phyloP scores from a whole-genome alignment of 768 basidiomycete species.

The Amanita fuliginea region DNA sequence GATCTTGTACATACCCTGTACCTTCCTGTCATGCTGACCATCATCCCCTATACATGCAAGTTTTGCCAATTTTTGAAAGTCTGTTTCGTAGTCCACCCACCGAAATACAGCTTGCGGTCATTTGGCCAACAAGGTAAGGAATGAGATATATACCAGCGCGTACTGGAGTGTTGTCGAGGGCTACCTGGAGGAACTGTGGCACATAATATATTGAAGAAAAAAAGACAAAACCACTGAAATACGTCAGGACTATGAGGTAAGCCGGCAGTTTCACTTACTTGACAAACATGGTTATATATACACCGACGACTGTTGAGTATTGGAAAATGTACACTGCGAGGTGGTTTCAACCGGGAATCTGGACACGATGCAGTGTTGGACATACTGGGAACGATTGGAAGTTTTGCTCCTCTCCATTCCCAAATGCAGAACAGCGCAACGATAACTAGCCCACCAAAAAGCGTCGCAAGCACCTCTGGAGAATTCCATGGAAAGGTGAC shows the following conservation, averaged over 20 bases:
- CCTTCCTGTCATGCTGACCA: slow-evolving; percentile 52
- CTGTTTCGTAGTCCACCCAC: slow-evolving; percentile 21
- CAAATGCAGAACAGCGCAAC: slow-evolving; percentile 51
- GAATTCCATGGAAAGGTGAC: slow-evolving; percentile 65
- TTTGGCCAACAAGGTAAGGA: slow-evolving; percentile 57
- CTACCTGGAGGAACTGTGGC: slow-evolving; percentile 69
- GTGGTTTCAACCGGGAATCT: background rate
- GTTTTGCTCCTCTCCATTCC: slow-evolving; percentile 59
- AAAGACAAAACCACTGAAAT: slow-evolving; percentile 43
- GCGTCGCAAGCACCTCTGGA: slow-evolving; percentile 47
- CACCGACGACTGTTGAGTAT: slow-evolving; percentile 52
- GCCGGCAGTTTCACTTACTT: slow-evolving; percentile 28
- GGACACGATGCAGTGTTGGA: slow-evolving; percentile 1
- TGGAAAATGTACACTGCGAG: slow-evolving; percentile 63
- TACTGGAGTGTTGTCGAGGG: slow-evolving; percentile 54
- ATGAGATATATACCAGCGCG: slow-evolving; percentile 50
- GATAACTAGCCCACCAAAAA: slow-evolving; percentile 44
- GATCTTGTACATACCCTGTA: slow-evolving; percentile 32
- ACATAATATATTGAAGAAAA: slow-evolving; percentile 61
- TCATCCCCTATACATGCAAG: slow-evolving; percentile 32
- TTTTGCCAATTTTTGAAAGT: background rate
- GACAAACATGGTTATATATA: slow-evolving; percentile 61
- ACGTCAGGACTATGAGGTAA: background rate
- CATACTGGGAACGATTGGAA: slow-evolving; percentile 68
- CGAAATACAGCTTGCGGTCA: slow-evolving; percentile 41